Evolutionary conservation across 139 green algal genomes (phyloP), one percentile per base, ranked within the genome.

Genomic region (Astrephomene gubernaculifera): DNA sequence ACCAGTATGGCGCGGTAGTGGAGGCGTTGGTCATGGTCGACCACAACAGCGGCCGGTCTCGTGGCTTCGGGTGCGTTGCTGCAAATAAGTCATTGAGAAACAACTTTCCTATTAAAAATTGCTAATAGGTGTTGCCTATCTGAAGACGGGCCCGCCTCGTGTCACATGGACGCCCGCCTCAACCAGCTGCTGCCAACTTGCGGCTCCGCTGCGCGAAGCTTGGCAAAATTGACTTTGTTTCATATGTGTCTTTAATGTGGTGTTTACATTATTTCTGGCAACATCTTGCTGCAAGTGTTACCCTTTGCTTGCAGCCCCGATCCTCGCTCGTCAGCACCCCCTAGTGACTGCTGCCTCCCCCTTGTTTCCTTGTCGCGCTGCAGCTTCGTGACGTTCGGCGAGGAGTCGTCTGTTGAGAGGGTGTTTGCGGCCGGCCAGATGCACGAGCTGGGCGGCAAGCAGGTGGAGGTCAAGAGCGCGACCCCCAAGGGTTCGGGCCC

Each of bases 1-100:
- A 94, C 19, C 88, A 94, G 54, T 99, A 95, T 90, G 96, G 96
- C n/a, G 90, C 92, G 27, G 90, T 97, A 8, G 27, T 92, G 6
- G 92, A 96, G 82, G 90, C 92, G 22, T 92, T 96, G 70, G 96
- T 98, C 63, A 98, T 98, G 95, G 81, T 94, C 38, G 95, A 98
- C 82, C 93, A 97, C 79, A 91, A 87, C 68, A 96, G 86, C 71
- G 88, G 88, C 17, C 87, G 95, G 7, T 96, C 94, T 6, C 63
- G 95, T 4, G 95, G 95, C 39, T 98, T 98, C 80, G 95, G 95
- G 94, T 97, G 68, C 70, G 88, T 70, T 0, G 27, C 3, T 35
- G 10, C 57, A 65, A 38, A 53, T 74, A 31, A 9, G n/a, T n/a
- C n/a, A n/a, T n/a, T n/a, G n/a, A n/a, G n/a, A 43, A 43, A 57